Evolutionary conservation across 2,329 filamentous ascomycete genomes (phyloP), one percentile per base, ranked within the genome.

Genomic region (Aspergillus proliferans): DNA sequence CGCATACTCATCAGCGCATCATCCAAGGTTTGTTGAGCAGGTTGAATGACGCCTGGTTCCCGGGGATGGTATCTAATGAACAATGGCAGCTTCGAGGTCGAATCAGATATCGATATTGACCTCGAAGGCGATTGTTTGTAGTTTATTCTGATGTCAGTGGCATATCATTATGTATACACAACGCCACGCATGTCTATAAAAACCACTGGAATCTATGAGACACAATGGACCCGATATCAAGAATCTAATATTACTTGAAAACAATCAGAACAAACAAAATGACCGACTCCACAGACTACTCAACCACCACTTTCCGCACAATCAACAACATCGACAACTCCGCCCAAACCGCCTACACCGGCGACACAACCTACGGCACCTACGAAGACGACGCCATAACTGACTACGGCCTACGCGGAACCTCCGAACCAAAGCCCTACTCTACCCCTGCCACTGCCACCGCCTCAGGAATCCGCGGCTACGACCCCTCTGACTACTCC

Each of bases 391-490:
- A 47, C 28, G 38, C 14, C 22, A 30, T 38, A 8, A 43, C 47
- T 14, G 38, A 40, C 18, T 40, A 19, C 18, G 39, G 18, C 43
- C 56, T 53, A 19, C 52, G 43, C n/a, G 49, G 45, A 34, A 50
- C 39, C 26, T 38, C 21, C 43, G 55, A 58, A 18, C 61, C 59
- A 6, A 52, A 56, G 6, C 61, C 59, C 46, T 65, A 63, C 42
- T 52, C 62, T 33, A 55, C 53, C 21, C 43, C 54, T n/a, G 56
- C 54, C 18, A 39, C 54, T 49, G 44, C 43, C 50, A 18, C 54
- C 30, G 53, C 47, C 19, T 57, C 53, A 14, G 55, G 49, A 33
- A 46, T 47, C 7, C 54, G 53, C 3, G 54, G 56, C 42, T 58
- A 58, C 38, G 50, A 49, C 28, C 54, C 26, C 26, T 51, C 53